Conservation (phyloP, 2,329 filamentous ascomycete genomes). For the Pseudogymnoascus sp. region DNA sequence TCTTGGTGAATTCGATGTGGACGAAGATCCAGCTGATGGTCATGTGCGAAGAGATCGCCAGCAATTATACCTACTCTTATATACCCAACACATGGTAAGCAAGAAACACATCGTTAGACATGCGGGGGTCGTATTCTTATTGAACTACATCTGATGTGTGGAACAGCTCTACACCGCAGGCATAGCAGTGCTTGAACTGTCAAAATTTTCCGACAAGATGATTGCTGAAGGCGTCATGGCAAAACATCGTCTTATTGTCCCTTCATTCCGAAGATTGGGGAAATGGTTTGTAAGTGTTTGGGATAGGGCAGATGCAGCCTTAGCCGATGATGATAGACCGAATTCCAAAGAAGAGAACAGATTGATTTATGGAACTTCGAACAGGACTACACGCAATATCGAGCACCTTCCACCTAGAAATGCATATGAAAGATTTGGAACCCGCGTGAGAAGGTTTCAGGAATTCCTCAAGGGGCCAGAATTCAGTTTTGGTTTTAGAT, state of each 20-base stretch:
- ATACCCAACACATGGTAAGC: constrained; percentile 8
- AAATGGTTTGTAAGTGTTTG: constrained; percentile 2
- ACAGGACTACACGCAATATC: constrained; percentile 9
- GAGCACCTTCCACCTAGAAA: background rate
- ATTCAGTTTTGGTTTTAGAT: constrained; percentile 10
- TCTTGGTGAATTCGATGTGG: background rate
- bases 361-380: constrained; percentile 4
- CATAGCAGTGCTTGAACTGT: background rate
- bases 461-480: constrained; percentile 6
- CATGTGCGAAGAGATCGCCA: constrained; percentile 7
- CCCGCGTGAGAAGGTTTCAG: constrained; percentile 2
- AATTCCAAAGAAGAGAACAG: background rate
- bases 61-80: constrained; percentile 8
- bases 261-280: background rate
- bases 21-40: background rate
- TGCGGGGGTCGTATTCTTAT: background rate
- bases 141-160: background rate
- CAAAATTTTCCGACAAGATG: constrained; percentile 3
- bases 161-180: constrained; percentile 1
- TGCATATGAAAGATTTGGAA: constrained; percentile 4
- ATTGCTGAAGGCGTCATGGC: constrained; percentile 9
- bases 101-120: background rate
- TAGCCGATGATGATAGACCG: constrained; percentile 6
- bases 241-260: background rate
- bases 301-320: background rate